Conservation (phyloP, 306 rosid species). For the Phaseolus lunatus region DNA sequence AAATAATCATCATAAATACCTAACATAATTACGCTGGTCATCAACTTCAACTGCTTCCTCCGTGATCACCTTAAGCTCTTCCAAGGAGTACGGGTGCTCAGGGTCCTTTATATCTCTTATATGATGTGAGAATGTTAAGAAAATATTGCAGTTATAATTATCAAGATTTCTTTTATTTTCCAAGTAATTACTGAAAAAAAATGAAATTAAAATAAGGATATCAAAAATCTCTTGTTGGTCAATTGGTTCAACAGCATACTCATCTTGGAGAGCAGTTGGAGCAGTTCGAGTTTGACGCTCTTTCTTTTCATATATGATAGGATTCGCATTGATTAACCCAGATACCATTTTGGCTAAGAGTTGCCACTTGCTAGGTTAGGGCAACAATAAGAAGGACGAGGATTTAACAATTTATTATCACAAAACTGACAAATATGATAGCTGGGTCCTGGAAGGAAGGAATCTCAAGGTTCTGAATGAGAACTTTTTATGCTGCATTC, state of each 20-base stretch:
- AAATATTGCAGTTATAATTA: slow-evolving; percentile 7
- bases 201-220: slow-evolving; percentile 58
- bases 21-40: slow-evolving; percentile 72
- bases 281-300: slow-evolving; percentile 69
- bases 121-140: slow-evolving; percentile 81
- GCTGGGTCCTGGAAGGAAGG: slow-evolving; percentile 1
- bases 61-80: slow-evolving; percentile 92
- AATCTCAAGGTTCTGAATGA: neutral
- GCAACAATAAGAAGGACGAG: neutral
- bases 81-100: slow-evolving; percentile 88
- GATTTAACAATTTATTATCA: neutral
- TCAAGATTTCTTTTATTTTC: neutral
- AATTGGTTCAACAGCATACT: slow-evolving; percentile 65
- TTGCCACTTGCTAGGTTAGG: slow-evolving; percentile 26
- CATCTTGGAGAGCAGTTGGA: slow-evolving; percentile 50
- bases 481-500: neutral
- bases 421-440: neutral
- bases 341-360: slow-evolving; percentile 61
- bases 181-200: neutral
- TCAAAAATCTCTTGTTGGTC: slow-evolving; percentile 87
- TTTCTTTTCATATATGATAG: slow-evolving; percentile 80
- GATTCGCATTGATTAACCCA: slow-evolving; percentile 82
- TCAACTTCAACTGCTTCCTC: slow-evolving; percentile 93
- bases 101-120: slow-evolving; percentile 95
- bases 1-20: slow-evolving; percentile 44